A percentile compares a stretch with the other conserved stretches of the same genome.
These are phyloP conservation scores for Tetragonia tetragonoides DNA, from an alignment of 148 eudicot genomes.

Conservation along the genomic window DNA sequence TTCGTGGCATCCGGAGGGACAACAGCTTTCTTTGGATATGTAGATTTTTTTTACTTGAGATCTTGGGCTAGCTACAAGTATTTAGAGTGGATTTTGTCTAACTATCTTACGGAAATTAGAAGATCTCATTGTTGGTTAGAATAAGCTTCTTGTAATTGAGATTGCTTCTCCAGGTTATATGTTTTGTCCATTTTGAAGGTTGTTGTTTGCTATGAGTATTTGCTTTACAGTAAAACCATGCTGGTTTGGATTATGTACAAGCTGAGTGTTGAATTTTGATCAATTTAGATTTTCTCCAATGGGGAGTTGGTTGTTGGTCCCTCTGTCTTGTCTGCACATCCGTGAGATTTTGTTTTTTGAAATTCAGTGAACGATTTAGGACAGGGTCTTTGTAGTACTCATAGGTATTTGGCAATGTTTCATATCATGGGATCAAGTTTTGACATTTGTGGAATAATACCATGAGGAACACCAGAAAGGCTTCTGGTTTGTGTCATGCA, in stretches of 20 bases:
- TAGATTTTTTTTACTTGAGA: neutral
- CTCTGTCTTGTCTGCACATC: neutral
- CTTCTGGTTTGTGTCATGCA: neutral
- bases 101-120: neutral
- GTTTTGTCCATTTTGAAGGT: neutral
- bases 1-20: neutral
- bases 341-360: neutral
- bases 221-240: neutral
- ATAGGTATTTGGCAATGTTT: neutral
- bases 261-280: too few relatives aligned
- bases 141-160: neutral
- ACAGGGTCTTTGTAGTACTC: neutral
- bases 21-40: neutral
- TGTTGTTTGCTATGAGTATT: neutral
- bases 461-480: too few relatives aligned
- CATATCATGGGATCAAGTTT: neutral
- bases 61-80: slow-evolving; percentile 11
- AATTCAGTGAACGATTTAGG: neutral
- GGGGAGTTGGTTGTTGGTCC: too few relatives aligned
- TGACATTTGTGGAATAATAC: neutral
- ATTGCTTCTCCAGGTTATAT: neutral
- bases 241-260: neutral
- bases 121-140: neutral
- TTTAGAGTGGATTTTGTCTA: neutral
- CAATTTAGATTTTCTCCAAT: neutral